Evolutionary conservation across 495 filamentous ascomycete genomes (phyloP), one percentile per base, ranked within the genome.

Genomic region (Penicillium robsamsonii): DNA sequence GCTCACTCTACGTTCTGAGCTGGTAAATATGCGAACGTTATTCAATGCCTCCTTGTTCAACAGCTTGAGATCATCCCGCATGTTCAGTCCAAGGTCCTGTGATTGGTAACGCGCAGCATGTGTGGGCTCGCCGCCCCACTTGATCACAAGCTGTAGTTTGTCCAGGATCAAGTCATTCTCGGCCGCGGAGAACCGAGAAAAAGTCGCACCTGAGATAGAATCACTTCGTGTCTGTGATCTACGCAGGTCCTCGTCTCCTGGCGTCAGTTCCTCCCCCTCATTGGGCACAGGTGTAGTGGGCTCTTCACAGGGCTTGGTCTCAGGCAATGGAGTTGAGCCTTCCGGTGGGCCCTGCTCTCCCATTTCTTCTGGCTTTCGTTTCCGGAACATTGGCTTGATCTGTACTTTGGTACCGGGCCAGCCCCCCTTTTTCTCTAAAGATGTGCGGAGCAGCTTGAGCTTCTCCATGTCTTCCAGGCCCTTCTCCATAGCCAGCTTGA

Each of bases 371-470:
- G 79, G 77, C 67, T 86, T 87, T 48, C 85, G 78, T 70, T 91
- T 96, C 38, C 90, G 84, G 71, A 97, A 98, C 88, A 98, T 92
- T 1, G 94, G 94, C 73, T 98, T 98, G 63, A 98, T 97, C 73
- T 98, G 94, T 25, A 98, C 93, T 72, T 98, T 98, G 5, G 94
- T 98, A 1, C 94, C 94, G 9, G 91, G 84, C 89, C 91, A 96
- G 11, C 84, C 85, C 10, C 92, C 90, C 72, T 97, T 98, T 69
- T 90, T 92, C 37, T 90, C 85, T 12, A 98, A 77, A 12, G 92
- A 91, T 51, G 91, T 92, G 47, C 87, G 84, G 46, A 98, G 79
- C 38, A 90, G 69, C 58, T 83, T 87, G 12, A 98, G 84, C 75
- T 97, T 98, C 27, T 86, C 84, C 47, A 78, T 81, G 66, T 98